A percentile compares a stretch with the other conserved stretches of the same genome.
Conservation (phyloP, 306 rosid species). For the Abrus precatorius region DNA sequence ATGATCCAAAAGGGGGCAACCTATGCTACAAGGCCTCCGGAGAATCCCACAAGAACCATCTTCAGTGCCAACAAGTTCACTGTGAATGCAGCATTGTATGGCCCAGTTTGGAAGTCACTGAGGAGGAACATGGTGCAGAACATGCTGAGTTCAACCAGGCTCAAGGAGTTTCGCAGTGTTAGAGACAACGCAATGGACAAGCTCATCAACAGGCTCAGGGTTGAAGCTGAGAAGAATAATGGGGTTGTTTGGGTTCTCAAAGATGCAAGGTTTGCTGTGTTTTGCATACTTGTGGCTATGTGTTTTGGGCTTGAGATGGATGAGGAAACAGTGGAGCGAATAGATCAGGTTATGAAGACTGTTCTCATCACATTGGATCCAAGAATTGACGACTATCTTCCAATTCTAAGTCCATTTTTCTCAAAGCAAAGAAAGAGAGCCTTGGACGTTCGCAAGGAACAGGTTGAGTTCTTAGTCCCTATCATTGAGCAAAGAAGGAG, state of each 20-base stretch:
- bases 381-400: conserved; percentile 86
- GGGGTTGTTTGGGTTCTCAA: conserved; percentile 75
- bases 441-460: conserved; percentile 67
- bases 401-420: conserved; percentile 81
- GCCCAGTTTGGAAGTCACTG: conserved; percentile 83
- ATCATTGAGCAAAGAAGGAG: conserved; percentile 69
- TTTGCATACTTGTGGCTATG: conserved; percentile 84
- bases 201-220: conserved; percentile 59
- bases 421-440: conserved; percentile 79
- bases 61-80: conserved; percentile 87
- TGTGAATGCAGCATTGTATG: conserved; percentile 83
- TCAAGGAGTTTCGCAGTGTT: conserved; percentile 74
- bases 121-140: conserved; percentile 95
- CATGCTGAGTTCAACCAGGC: conserved; percentile 80
- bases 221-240: conserved; percentile 69
- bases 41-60: conserved; percentile 84
- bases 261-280: conserved; percentile 80
- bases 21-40: conserved; percentile 73
- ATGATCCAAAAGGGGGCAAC: conserved; percentile 71
- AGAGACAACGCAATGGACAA: conserved; percentile 77
- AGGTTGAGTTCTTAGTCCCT: conserved; percentile 68
- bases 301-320: conserved; percentile 92
- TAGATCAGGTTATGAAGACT: conserved; percentile 75
- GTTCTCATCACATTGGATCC: conserved; percentile 77
- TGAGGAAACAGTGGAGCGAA: conserved; percentile 69